Base-by-base conservation (phyloP, 306 rosid species). In the Geum urbanum region DNA sequence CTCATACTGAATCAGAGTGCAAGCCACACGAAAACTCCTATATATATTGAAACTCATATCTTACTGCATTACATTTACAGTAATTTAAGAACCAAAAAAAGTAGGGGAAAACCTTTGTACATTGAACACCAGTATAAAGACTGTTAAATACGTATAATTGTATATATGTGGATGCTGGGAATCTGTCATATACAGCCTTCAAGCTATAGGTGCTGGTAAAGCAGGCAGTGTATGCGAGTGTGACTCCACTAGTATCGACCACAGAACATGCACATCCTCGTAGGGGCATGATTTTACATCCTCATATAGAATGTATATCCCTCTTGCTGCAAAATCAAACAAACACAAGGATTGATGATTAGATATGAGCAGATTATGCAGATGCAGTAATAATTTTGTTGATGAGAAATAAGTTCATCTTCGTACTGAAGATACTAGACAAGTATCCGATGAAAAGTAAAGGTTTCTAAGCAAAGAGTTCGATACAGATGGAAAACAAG, bases 181-280 rank as follows among this genome's bases (percentile, higher is more conserved):
- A 73, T 82, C 60, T 70, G 55, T 76, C 77, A 72, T 73, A 32
- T 75, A 52, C 48, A 75, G 73, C 40, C 35, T 71, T 87, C 85
- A 86, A 43, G 72, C 64, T 82, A 83, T 80, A 7, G 81, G 63
- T 79, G 85, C 87, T 83, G 86, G 90, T 70, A 83, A 74, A 66
- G 85, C 18, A 67, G 86, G 76, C 46, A 60, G 4, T 56, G 63
- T 69, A 41, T 54, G 73, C 59, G 86, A 43, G 72, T 86, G 83
- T 78, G 96, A 86, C 69, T 89, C 96, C 88, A 89, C 96, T 50
- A 92, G 83, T 67, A 92, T 92, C 13, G 98, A 92, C 98, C 98
- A 92, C 18, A 92, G 86, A 58, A 89, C 89, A 14, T 92, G 98
- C 60, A 92, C 98, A 47, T 87, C 96, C 84, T 92, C 95, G 20